A percentile compares a stretch with the other conserved stretches of the same genome.
Evolutionary conservation across 371 early-diverging fungal genomes (phyloP).

Genomic region (Capillidium heterosporum): DNA sequence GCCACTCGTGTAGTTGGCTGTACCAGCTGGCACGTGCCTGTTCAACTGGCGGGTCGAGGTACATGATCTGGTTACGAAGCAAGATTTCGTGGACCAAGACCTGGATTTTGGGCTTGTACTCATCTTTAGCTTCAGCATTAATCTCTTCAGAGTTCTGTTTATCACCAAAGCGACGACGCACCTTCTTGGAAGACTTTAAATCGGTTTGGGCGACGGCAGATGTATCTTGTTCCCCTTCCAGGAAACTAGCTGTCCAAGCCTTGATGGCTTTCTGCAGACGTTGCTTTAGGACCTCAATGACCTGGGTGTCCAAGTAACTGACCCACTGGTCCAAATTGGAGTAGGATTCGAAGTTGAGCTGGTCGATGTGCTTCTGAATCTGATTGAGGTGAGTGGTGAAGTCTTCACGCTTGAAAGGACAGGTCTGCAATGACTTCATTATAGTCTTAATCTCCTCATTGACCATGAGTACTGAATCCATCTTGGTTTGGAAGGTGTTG

Average conservation of each 20-base stretch:
- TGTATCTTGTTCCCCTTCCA: constrained; percentile 14
- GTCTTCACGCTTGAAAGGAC: constrained; percentile 45
- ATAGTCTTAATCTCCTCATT: constrained; percentile 60
- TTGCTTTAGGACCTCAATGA: constrained; percentile 57
- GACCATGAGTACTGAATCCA: constrained; percentile 57
- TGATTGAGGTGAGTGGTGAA: constrained; percentile 51
- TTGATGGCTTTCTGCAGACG: constrained; percentile 68
- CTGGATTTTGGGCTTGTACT: constrained; percentile 39
- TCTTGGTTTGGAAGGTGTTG: constrained; percentile 89
- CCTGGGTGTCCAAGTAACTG: constrained; percentile 51
- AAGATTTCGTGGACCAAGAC: constrained; percentile 62
- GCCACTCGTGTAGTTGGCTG: constrained; percentile 80
- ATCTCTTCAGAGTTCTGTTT: constrained; percentile 15
- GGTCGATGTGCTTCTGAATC: constrained; percentile 81
- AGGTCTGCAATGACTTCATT: constrained; percentile 66
- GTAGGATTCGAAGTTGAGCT: constrained; percentile 80
- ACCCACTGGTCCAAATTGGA: constrained; percentile 89
- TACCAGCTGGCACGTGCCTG: constrained; percentile 80
- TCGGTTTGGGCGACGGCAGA: constrained; percentile 18
- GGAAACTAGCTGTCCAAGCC: constrained; percentile 53
- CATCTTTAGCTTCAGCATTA: constrained; percentile 20
- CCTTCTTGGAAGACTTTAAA: constrained; percentile 24
- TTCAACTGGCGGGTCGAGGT: constrained; percentile 88
- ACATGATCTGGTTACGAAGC: constrained; percentile 88
- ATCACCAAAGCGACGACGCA: constrained; percentile 15